Evolutionary conservation across 1,284 basidiomycete genomes (phyloP).

Genomic region (Pascua sp.): DNA sequence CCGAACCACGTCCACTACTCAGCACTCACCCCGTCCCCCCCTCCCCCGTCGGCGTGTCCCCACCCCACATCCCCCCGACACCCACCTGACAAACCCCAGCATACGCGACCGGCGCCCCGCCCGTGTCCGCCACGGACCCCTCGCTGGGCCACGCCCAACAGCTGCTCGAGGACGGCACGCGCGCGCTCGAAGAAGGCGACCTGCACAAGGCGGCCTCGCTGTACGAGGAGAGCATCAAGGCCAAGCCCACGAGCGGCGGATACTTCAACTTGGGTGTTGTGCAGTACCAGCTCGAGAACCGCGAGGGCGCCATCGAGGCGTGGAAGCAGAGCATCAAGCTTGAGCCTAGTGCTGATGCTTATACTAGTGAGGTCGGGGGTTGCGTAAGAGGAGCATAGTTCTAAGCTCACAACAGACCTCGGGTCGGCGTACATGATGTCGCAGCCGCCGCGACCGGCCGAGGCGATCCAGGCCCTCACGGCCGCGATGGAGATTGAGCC

Average conservation of each 20-base stretch:
- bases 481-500: constrained; percentile 80
- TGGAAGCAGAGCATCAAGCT: constrained; percentile 83
- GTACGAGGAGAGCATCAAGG: constrained; percentile 75
- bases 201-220: constrained; percentile 71
- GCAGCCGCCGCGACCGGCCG: constrained; percentile 75
- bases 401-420: constrained; percentile 55
- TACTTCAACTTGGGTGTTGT: constrained; percentile 49
- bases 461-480: constrained; percentile 84
- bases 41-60: neutral
- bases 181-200: constrained; percentile 84
- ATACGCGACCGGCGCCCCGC: constrained; percentile 75
- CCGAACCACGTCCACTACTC: too few relatives aligned
- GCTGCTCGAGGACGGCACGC: constrained; percentile 80
- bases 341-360: constrained; percentile 84
- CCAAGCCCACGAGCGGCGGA: constrained; percentile 65
- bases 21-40: too few relatives aligned
- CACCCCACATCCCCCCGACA: neutral
- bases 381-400: too few relatives aligned
- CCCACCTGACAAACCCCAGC: constrained; percentile 51
- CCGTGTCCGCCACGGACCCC: constrained; percentile 77
- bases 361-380: too few relatives aligned
- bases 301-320: constrained; percentile 72
- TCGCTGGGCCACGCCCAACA: constrained; percentile 74
- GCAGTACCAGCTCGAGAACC: constrained; percentile 63
- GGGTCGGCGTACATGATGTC: constrained; percentile 92